Conservation (phyloP, 352 stramenopile species). For the Globisporangium cylindrosporum region DNA sequence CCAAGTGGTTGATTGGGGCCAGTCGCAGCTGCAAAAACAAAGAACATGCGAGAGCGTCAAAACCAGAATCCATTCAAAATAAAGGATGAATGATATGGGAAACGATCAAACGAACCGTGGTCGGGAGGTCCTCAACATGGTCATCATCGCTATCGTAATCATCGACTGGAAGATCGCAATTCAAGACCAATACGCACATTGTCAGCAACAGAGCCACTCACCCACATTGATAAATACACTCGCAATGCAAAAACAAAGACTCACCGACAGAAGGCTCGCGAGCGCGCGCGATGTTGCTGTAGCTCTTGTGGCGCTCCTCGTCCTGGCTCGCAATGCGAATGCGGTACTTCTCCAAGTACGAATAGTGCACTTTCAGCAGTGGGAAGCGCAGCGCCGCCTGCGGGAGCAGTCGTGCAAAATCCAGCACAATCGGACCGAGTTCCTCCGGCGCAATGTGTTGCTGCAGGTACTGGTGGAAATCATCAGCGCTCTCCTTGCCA, state of each 20-base stretch:
- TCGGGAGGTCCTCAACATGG: constrained; percentile 66
- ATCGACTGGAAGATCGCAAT: constrained; percentile 7
- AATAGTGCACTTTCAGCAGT: constrained; percentile 67
- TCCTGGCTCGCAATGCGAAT: constrained; percentile 26
- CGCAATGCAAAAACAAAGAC: background rate
- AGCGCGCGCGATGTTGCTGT: constrained; percentile 38
- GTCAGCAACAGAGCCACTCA: background rate
- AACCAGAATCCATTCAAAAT: background rate
- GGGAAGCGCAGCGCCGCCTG: constrained; percentile 59
- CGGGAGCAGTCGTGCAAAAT: constrained; percentile 76
- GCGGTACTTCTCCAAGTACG: constrained; percentile 32
- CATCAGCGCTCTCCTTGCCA: constrained; percentile 52
- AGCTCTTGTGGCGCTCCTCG: constrained; percentile 62
- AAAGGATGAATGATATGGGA: background rate
- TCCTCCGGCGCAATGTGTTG: constrained; percentile 47
- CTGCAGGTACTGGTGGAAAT: constrained; percentile 70
- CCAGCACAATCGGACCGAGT: constrained; percentile 69
- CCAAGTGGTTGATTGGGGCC: constrained; percentile 73
- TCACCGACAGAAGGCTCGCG: constrained; percentile 31
- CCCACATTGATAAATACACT: background rate
- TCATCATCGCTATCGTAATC: constrained; percentile 54
- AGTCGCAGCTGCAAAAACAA: constrained; percentile 51
- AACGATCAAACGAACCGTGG: constrained; percentile 38
- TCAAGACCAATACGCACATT: background rate
- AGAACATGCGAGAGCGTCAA: background rate